phyloP scores from a whole-genome alignment of 208 protist genomes.

The Crithidia expoeki region DNA sequence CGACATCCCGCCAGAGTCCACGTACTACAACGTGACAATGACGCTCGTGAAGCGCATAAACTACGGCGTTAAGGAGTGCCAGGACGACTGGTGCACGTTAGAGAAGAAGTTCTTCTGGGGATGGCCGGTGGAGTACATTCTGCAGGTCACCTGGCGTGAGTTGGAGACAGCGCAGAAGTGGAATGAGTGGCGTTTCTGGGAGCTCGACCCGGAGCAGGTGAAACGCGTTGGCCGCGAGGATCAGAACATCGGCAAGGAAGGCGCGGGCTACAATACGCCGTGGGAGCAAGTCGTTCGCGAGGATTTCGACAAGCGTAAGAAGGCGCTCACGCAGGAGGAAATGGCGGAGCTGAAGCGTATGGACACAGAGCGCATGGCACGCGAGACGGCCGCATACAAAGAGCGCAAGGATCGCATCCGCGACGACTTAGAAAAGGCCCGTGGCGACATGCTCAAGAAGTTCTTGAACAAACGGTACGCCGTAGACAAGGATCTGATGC shows the following conservation, averaged over 20 bases:
- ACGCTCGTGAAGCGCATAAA: slow-evolving; percentile 91
- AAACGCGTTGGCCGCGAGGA: slow-evolving; percentile 91
- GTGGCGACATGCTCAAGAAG: slow-evolving; percentile 93
- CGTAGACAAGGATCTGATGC: slow-evolving; percentile 92
- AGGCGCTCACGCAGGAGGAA: slow-evolving; percentile 91
- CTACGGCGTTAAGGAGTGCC: slow-evolving; percentile 85
- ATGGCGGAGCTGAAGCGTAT: slow-evolving; percentile 94
- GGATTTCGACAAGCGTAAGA: slow-evolving; percentile 93
- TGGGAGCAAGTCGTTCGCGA: slow-evolving; percentile 92
- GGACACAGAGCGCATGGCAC: slow-evolving; percentile 92
- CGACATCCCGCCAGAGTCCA: slow-evolving; percentile 91
- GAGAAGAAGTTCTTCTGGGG: slow-evolving; percentile 93
- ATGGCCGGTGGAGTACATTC: slow-evolving; percentile 92
- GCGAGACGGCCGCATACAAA: slow-evolving; percentile 91
- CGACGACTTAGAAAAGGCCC: slow-evolving; percentile 87
- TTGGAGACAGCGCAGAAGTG: slow-evolving; percentile 93
- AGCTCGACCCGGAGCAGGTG: slow-evolving; percentile 92
- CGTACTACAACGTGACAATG: slow-evolving; percentile 93
- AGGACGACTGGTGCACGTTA: slow-evolving; percentile 91
- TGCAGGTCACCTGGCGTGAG: slow-evolving; percentile 92
- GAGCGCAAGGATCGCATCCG: slow-evolving; percentile 91
- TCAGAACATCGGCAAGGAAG: slow-evolving; percentile 88
- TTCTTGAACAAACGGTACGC: slow-evolving; percentile 92
- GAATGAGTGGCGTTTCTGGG: slow-evolving; percentile 94
- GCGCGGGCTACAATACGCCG: slow-evolving; percentile 82